phyloP scores from a whole-genome alignment of 2,329 filamentous ascomycete species.

The Xylariales sp. region DNA sequence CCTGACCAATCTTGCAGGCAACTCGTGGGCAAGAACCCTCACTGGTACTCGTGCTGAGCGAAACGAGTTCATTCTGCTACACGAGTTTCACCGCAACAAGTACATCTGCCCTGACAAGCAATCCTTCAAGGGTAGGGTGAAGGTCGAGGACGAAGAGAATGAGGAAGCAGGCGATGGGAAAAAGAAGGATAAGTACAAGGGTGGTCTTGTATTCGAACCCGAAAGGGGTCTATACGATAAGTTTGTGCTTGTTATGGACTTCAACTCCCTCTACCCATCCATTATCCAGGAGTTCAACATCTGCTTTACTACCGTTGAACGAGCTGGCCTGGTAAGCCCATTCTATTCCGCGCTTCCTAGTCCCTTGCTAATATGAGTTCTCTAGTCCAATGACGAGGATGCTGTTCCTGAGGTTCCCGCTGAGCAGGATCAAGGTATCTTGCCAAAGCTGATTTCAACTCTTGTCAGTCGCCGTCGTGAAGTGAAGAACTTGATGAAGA shows the following conservation, averaged over 20 bases:
- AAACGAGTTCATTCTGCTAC: constrained; percentile 97
- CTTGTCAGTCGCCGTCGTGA: constrained; percentile 84
- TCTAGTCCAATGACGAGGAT: constrained; percentile 72
- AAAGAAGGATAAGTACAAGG: constrained; percentile 99
- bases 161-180: constrained; percentile 71
- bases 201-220: constrained; percentile 95
- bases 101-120: constrained; percentile 98
- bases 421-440: constrained; percentile 75
- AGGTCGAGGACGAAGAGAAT: constrained; percentile 64
- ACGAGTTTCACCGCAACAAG: constrained; percentile 94
- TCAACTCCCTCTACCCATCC: constrained; percentile 97
- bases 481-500: constrained; percentile 97
- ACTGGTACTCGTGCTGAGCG: constrained; percentile 95
- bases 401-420: constrained; percentile 81
- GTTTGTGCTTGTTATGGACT: constrained; percentile 98
- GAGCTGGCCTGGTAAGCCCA: constrained; percentile 60
- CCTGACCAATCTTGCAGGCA: constrained; percentile 91
- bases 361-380: too few species aligned
- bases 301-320: constrained; percentile 95
- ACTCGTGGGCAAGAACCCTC: constrained; percentile 94
- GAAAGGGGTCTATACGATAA: constrained; percentile 98
- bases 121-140: constrained; percentile 69
- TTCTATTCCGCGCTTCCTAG: too few species aligned
- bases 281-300: constrained; percentile 99
- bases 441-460: constrained; percentile 87